Percentiles rank a stretch among this genome's conserved stretches.
Evolutionary conservation across 345 rosid genomes (phyloP).

Genomic region (Ceriops tagal): DNA sequence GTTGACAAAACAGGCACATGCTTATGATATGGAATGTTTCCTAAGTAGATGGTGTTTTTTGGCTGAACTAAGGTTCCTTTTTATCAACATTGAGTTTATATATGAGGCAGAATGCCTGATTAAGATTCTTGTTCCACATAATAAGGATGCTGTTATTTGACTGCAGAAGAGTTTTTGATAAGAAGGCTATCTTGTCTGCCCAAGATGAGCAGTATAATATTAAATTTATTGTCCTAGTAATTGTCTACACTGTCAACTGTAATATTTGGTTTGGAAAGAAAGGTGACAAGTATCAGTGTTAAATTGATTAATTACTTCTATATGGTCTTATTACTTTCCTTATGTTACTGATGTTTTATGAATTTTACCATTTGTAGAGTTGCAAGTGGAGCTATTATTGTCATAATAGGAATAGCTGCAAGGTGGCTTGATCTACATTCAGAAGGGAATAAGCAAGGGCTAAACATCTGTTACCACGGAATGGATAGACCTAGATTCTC

Average conservation of each 20-base stretch:
- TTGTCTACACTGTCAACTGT: too few species aligned
- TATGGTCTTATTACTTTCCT: slow-evolving; percentile 1
- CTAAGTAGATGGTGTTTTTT: background rate
- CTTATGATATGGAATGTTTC: background rate
- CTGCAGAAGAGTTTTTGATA: too few species aligned
- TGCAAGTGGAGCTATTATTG: slow-evolving; percentile 72
- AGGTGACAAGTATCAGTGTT: background rate
- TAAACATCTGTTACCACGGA: slow-evolving; percentile 50
- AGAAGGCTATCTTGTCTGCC: too few species aligned
- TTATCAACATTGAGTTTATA: background rate
- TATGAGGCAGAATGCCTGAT: background rate
- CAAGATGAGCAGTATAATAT: too few species aligned
- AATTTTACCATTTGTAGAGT: slow-evolving; percentile 40
- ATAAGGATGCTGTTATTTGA: too few species aligned
- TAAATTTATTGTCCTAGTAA: too few species aligned
- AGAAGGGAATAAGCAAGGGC: slow-evolving; percentile 72
- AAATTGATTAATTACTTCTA: background rate
- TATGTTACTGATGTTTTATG: slow-evolving; percentile 21
- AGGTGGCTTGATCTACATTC: slow-evolving; percentile 69
- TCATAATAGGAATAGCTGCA: slow-evolving; percentile 58
- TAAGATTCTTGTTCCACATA: background rate
- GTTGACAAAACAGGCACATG: background rate
- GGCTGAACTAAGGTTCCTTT: background rate
- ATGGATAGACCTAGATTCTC: slow-evolving; percentile 44
- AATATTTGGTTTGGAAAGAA: too few species aligned